Percentiles rank a stretch among this genome's conserved stretches.
phyloP scores from a whole-genome alignment of 2,329 filamentous ascomycete genomes.

The Whalleya microplaca region DNA sequence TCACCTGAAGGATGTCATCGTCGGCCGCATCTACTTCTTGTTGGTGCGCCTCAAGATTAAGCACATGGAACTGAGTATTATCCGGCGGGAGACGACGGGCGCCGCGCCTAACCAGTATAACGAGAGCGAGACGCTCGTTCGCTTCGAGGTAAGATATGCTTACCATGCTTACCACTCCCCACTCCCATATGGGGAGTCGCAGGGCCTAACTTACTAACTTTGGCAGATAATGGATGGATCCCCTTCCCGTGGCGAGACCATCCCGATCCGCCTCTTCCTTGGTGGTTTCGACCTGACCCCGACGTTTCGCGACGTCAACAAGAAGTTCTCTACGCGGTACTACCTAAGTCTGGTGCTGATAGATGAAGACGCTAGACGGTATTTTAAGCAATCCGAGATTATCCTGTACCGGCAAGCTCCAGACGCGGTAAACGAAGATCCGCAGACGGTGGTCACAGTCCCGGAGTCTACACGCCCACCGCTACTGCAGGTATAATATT shows the following conservation, averaged over 20 bases:
- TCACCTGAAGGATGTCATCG: slow-evolving; percentile 98
- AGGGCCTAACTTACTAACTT: slow-evolving; percentile 8
- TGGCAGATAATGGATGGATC: slow-evolving; percentile 95
- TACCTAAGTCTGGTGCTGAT: slow-evolving; percentile 96
- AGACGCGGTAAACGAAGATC: slow-evolving; percentile 53
- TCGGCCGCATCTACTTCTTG: slow-evolving; percentile 97
- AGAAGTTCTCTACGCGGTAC: slow-evolving; percentile 98
- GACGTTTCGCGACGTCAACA: slow-evolving; percentile 99
- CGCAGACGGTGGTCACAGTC: slow-evolving; percentile 50
- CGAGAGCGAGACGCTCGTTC: slow-evolving; percentile 95
- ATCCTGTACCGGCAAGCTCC: slow-evolving; percentile 87
- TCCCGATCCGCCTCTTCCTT: slow-evolving; percentile 94
- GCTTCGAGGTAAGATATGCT: slow-evolving; percentile 75
- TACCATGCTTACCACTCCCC: background rate
- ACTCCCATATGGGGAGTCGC: background rate
- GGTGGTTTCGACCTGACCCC: slow-evolving; percentile 97
- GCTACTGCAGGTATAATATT: slow-evolving; percentile 28
- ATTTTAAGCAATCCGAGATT: slow-evolving; percentile 99
- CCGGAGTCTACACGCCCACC: slow-evolving; percentile 37
- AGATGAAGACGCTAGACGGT: slow-evolving; percentile 93
- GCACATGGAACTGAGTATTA: slow-evolving; percentile 99
- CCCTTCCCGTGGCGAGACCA: slow-evolving; percentile 92
- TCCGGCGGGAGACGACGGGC: slow-evolving; percentile 93
- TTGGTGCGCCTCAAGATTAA: slow-evolving; percentile 98
- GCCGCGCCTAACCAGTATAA: slow-evolving; percentile 99